A percentile compares a stretch with the other conserved stretches of the same genome.
Conservation (phyloP, 1,284 basidiomycete species). For the Trichosporon asahii region DNA sequence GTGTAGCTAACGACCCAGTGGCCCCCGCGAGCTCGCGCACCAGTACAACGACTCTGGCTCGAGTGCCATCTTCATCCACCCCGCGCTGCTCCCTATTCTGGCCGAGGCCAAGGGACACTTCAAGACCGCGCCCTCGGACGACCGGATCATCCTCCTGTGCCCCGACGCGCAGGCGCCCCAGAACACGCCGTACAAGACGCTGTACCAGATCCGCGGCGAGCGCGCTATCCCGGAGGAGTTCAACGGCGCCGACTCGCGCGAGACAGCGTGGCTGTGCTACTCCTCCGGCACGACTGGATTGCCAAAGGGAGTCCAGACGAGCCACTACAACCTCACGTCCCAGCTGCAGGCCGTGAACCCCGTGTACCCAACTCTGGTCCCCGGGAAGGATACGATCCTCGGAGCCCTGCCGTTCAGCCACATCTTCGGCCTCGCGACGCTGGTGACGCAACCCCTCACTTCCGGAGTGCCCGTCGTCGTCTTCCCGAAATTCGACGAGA, state of each 20-base stretch:
- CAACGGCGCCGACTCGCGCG: slow-evolving; percentile 12
- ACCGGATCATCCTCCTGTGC: slow-evolving; percentile 38
- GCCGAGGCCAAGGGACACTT: slow-evolving; percentile 32
- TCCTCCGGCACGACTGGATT: slow-evolving; percentile 60
- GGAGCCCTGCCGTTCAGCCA: slow-evolving; percentile 23
- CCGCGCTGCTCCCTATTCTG: slow-evolving; percentile 54
- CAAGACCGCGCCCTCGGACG: slow-evolving; percentile 17
- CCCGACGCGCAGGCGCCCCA: slow-evolving; percentile 22
- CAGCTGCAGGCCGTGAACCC: slow-evolving; percentile 27
- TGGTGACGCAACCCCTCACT: slow-evolving; percentile 62
- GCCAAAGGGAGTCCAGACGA: slow-evolving; percentile 56
- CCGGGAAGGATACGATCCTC: slow-evolving; percentile 18
- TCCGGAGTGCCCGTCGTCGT: slow-evolving; percentile 64
- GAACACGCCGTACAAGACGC: slow-evolving; percentile 15
- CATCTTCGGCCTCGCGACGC: slow-evolving; percentile 26
- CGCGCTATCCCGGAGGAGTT: slow-evolving; percentile 14
- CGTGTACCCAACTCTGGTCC: slow-evolving; percentile 14
- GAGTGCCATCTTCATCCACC: slow-evolving; percentile 58
- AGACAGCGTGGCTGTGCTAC: slow-evolving; percentile 58
- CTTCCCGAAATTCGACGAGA: slow-evolving; percentile 61
- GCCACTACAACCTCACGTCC: slow-evolving; percentile 62
- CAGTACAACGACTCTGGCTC: slow-evolving; percentile 58
- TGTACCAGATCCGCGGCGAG: slow-evolving; percentile 17
- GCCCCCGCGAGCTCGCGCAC: slow-evolving; percentile 45
- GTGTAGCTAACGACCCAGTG: background rate